Conservation (phyloP, 441 rosid species). For the Aquilaria agallochum region DNA sequence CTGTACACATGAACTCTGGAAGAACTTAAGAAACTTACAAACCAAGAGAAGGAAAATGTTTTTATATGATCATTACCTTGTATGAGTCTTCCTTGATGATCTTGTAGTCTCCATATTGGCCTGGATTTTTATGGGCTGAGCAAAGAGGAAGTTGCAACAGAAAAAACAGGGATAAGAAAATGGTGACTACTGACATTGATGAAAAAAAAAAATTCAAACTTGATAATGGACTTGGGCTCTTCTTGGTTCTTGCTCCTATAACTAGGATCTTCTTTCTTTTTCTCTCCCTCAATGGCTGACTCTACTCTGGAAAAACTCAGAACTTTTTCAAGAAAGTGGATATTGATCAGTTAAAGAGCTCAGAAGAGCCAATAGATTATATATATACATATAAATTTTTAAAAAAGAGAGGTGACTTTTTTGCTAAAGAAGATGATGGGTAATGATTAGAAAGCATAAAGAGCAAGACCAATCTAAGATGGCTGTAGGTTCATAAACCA, state of each 20-base stretch:
- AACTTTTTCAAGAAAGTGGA: too few species aligned
- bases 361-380: too few species aligned
- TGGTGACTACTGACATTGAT: constrained; percentile 13
- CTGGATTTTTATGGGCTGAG: constrained; percentile 34
- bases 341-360: too few species aligned
- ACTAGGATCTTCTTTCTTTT: constrained; percentile 6
- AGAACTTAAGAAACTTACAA: too few species aligned
- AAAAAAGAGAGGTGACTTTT: constrained; percentile 4
- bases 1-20: too few species aligned
- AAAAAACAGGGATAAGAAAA: constrained; percentile 16
- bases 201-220: constrained; percentile 8
- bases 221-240: too few species aligned
- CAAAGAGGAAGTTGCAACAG: constrained; percentile 31
- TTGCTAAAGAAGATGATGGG: constrained; percentile 26
- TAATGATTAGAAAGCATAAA: constrained; percentile 21
- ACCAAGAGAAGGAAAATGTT: too few species aligned
- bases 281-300: constrained; percentile 4
- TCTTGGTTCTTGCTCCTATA: background rate
- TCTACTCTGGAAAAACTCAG: too few species aligned
- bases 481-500: constrained; percentile 6
- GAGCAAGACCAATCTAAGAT: constrained; percentile 3
- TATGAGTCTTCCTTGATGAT: constrained; percentile 21
- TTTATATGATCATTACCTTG: constrained; percentile 28
- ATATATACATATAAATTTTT: too few species aligned
- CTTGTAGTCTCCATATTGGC: constrained; percentile 23